Evolutionary conservation across 371 early-diverging fungal genomes (phyloP).

Genomic region (Mortierella sp.): DNA sequence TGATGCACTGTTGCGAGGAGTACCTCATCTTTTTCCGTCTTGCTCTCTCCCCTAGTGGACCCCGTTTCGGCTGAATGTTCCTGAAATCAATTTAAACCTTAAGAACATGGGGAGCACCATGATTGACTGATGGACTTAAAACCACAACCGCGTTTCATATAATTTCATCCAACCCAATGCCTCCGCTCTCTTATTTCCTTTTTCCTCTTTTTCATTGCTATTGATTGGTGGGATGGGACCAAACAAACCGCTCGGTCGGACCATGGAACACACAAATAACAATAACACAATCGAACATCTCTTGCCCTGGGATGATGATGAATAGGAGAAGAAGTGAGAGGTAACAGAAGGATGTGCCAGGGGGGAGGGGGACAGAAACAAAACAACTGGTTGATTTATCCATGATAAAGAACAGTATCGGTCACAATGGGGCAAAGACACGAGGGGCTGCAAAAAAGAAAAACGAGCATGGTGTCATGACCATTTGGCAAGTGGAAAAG

Average conservation of each 20-base stretch:
- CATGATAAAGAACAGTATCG: background rate
- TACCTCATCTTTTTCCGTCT: background rate
- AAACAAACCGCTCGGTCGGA: background rate
- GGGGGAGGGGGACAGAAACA: background rate
- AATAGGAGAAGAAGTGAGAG: background rate
- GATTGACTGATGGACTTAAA: background rate
- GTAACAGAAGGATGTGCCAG: background rate
- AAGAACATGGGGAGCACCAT: background rate
- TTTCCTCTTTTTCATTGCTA: background rate
- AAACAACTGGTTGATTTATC: background rate
- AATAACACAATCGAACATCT: background rate
- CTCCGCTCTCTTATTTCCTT: background rate
- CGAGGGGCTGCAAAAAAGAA: no score
- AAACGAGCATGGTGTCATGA: background rate
- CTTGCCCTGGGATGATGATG: background rate
- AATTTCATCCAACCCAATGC: background rate
- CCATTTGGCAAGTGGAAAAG: background rate
- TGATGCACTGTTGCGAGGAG: background rate
- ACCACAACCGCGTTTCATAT: slow-evolving; percentile 1
- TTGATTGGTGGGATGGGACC: background rate
- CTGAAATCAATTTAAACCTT: slow-evolving; percentile 14
- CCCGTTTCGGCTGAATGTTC: slow-evolving; percentile 1
- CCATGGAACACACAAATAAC: background rate
- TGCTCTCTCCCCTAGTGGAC: background rate
- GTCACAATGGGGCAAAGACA: background rate